phyloP scores from a whole-genome alignment of 345 rosid species.

The Nephelium lappaceum region DNA sequence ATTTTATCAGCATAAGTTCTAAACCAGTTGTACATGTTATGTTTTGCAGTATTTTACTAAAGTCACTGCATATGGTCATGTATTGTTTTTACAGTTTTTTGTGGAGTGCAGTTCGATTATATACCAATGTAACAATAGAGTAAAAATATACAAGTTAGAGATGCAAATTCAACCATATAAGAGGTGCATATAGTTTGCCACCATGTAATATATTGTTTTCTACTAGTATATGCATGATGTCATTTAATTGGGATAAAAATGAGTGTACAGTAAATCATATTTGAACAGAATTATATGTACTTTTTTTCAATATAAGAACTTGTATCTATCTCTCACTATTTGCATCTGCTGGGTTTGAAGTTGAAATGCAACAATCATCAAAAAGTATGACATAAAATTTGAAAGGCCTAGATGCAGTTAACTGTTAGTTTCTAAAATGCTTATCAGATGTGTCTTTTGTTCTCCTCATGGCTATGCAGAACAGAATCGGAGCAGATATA shows the following conservation, averaged over 20 bases:
- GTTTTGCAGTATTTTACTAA: not conserved
- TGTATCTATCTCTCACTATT: not conserved
- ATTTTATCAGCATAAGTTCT: not conserved
- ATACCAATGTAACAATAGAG: not conserved
- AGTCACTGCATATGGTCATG: not conserved
- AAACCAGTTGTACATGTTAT: not conserved
- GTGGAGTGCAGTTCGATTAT: not conserved
- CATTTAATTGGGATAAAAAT: not conserved
- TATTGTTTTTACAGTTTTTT: not conserved
- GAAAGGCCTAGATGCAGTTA: not conserved
- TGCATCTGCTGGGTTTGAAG: not conserved
- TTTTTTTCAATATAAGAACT: not conserved
- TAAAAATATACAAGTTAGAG: not conserved
- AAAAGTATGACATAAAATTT: not conserved
- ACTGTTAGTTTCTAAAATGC: slow-evolving; percentile 7
- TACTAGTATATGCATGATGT: not conserved
- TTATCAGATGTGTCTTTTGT: slow-evolving; percentile 8
- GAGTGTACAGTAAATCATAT: not conserved
- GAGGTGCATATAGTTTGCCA: not conserved
- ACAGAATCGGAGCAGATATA: slow-evolving; percentile 84
- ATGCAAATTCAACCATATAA: not conserved
- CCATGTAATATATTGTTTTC: not conserved
- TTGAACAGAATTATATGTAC: not conserved
- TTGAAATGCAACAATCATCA: not conserved
- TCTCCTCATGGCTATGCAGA: slow-evolving; percentile 45